A percentile compares a stretch with the other conserved stretches of the same genome.
These are phyloP conservation scores for Saccharomycopsis hybrid DNA, from an alignment of 1,139 yeast genomes.

Conservation along the genomic window DNA sequence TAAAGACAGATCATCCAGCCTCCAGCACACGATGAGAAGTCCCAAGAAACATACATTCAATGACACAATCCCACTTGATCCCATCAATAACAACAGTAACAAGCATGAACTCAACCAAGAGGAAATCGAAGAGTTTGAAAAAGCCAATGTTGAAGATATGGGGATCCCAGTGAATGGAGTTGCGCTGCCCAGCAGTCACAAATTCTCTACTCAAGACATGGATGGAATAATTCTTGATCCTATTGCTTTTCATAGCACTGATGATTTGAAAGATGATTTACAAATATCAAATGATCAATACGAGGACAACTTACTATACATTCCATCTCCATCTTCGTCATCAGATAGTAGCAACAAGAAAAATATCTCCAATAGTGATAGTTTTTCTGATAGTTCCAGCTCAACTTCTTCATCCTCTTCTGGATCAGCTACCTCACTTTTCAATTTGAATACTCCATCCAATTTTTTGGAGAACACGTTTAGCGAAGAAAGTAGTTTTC, in stretches of 20 bases:
- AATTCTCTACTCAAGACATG: conserved; percentile 13
- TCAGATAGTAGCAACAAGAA: not conserved
- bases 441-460: conserved; percentile 6
- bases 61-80: not conserved
- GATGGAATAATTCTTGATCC: conserved; percentile 21
- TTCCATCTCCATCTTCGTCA: not conserved
- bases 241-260: conserved; percentile 17
- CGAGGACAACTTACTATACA: conserved; percentile 14
- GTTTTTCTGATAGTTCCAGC: conserved; percentile 4
- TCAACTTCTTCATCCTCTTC: too few relatives aligned
- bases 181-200: conserved; percentile 14
- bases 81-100: not conserved
- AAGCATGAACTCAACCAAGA: conserved; percentile 3
- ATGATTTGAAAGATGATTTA: conserved; percentile 9
- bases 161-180: conserved; percentile 26
- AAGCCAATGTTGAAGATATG: conserved; percentile 29
- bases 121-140: conserved; percentile 27
- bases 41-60: not conserved
- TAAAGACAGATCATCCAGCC: not conserved
- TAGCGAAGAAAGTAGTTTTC: not conserved
- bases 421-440: conserved; percentile 6
- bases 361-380: not conserved
- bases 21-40: not conserved
- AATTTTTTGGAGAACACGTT: conserved; percentile 11
- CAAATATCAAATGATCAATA: conserved; percentile 14